These are phyloP conservation scores for Scenedesmus sp. DNA, from an alignment of 163 green algal genomes.

Conservation along the genomic window DNA sequence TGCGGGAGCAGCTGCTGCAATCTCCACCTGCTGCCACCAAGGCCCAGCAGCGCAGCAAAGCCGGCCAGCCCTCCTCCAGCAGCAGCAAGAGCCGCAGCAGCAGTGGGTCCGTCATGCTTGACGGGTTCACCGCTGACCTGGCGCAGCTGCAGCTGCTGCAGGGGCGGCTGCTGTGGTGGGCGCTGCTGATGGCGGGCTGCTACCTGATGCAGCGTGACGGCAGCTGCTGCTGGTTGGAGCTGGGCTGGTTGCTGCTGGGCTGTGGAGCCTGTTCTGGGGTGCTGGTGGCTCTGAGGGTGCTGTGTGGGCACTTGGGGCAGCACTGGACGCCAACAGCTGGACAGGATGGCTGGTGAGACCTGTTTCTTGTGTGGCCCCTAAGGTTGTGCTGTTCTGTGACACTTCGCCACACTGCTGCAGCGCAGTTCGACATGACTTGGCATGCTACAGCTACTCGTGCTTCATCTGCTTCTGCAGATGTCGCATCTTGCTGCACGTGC, in stretches of 20 bases:
- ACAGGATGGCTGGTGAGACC: neutral
- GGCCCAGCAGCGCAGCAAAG: neutral
- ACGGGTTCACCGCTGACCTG: neutral
- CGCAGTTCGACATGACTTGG: too few relatives aligned
- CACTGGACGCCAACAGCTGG: neutral
- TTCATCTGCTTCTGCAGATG: too few relatives aligned
- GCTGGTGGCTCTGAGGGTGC: neutral
- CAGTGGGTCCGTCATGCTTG: neutral
- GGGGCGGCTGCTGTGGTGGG: conserved; percentile 12
- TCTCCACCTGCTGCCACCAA: neutral
- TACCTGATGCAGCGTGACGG: neutral
- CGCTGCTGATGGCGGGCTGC: neutral
- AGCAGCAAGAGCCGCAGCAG: neutral
- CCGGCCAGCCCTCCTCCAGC: neutral
- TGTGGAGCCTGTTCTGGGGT: neutral
- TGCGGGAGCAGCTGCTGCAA: neutral
- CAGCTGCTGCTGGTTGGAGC: neutral
- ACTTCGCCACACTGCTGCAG: too few relatives aligned
- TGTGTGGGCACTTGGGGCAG: neutral
- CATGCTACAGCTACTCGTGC: too few relatives aligned
- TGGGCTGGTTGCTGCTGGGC: neutral
- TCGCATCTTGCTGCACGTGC: too few relatives aligned
- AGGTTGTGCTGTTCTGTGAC: too few relatives aligned
- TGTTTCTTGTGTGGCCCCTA: too few relatives aligned
- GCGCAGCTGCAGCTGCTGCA: neutral